phyloP scores from a whole-genome alignment of 2,329 filamentous ascomycete species.

The Magnaporthales sp. region DNA sequence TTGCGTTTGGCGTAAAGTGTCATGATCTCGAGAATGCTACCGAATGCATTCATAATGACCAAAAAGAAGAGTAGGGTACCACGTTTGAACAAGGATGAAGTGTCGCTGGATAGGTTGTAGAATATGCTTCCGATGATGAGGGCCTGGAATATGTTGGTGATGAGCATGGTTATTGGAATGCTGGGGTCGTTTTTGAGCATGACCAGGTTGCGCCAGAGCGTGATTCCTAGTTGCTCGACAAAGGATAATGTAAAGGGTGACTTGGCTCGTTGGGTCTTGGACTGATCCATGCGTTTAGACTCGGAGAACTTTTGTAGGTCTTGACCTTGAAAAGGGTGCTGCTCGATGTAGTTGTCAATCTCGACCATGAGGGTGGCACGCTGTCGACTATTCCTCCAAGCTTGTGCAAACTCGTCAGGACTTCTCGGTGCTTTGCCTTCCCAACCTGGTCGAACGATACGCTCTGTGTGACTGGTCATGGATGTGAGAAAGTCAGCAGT shows the following conservation, averaged over 20 bases:
- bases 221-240: constrained; percentile 65
- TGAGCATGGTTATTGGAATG: constrained; percentile 57
- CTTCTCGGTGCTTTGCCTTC: constrained; percentile 48
- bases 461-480: constrained; percentile 53
- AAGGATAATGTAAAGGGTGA: constrained; percentile 82
- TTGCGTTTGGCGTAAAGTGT: constrained; percentile 82
- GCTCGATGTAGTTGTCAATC: constrained; percentile 45
- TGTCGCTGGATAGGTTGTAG: constrained; percentile 60
- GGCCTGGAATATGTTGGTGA: constrained; percentile 68
- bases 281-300: constrained; percentile 10
- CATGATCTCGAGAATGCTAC: constrained; percentile 62
- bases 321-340: constrained; percentile 45
- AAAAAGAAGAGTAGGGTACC: constrained; percentile 82
- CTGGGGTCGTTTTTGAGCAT: constrained; percentile 69
- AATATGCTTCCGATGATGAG: constrained; percentile 76
- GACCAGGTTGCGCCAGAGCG: constrained; percentile 71
- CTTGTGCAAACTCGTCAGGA: constrained; percentile 50
- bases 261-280: constrained; percentile 16
- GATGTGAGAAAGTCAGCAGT: constrained; percentile 66
- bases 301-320: constrained; percentile 32
- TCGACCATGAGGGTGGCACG: constrained; percentile 19
- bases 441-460: constrained; percentile 45
- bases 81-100: constrained; percentile 69
- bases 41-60: constrained; percentile 77
- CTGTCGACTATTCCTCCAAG: background rate